phyloP scores from a whole-genome alignment of 1,284 basidiomycete species.

The Naganishia albida region DNA sequence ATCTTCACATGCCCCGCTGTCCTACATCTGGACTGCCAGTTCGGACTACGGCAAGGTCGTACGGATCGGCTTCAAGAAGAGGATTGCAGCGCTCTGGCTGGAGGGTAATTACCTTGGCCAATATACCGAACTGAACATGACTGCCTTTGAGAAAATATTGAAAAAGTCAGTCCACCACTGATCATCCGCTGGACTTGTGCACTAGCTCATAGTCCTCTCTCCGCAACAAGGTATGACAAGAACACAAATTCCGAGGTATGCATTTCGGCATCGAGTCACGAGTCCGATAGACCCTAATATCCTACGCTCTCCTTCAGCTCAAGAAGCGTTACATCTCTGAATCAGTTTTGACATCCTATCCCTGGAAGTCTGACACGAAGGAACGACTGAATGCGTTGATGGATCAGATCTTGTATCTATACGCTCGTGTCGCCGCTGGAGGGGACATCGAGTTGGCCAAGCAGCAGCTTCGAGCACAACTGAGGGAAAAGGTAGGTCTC shows the following conservation, averaged over 20 bases:
- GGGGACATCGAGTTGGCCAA: slow-evolving; percentile 72
- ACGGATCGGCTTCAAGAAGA: slow-evolving; percentile 85
- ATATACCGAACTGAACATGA: slow-evolving; percentile 92
- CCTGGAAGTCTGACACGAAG: slow-evolving; percentile 69
- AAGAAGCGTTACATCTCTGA: slow-evolving; percentile 79
- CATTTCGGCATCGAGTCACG: slow-evolving; percentile 17
- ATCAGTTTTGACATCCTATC: slow-evolving; percentile 67
- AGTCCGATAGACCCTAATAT: slow-evolving; percentile 10
- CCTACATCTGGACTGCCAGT: slow-evolving; percentile 72
- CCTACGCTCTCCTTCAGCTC: slow-evolving; percentile 56
- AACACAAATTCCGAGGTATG: slow-evolving; percentile 75
- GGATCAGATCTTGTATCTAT: slow-evolving; percentile 68
- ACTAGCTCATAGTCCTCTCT: neutral
- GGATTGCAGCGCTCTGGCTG: slow-evolving; percentile 85
- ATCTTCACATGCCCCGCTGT: slow-evolving; percentile 32
- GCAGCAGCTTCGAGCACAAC: slow-evolving; percentile 80
- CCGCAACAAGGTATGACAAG: slow-evolving; percentile 84
- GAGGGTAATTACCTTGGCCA: slow-evolving; percentile 79
- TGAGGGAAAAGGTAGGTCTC: slow-evolving; percentile 70
- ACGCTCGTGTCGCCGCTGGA: slow-evolving; percentile 80
- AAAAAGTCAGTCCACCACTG: slow-evolving; percentile 70
- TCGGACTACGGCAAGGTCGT: slow-evolving; percentile 85
- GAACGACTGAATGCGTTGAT: slow-evolving; percentile 67
- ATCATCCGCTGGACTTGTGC: slow-evolving; percentile 6
- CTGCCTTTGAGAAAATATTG: slow-evolving; percentile 92